Conservation (phyloP, 192 early-diverging fungal genomes). For the Rhizophagus sp. region DNA sequence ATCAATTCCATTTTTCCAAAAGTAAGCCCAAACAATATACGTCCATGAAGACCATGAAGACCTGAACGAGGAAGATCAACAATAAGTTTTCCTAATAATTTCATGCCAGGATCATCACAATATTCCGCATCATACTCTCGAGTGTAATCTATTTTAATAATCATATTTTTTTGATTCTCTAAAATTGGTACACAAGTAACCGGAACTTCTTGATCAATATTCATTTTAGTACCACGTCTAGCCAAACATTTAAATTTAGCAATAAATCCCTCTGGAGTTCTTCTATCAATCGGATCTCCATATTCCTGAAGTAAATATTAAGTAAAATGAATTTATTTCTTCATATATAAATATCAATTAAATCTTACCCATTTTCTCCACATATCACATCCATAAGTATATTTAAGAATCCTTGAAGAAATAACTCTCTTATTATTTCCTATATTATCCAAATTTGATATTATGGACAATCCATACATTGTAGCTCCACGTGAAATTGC, state of each 20-base stretch:
- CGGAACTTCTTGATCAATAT: neutral
- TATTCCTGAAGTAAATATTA: neutral
- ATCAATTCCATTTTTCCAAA: slow-evolving; percentile 15
- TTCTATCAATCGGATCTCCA: neutral
- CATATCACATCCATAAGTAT: too few relatives aligned
- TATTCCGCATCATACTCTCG: neutral
- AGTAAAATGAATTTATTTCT: too few relatives aligned
- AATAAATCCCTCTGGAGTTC: neutral
- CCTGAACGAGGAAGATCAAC: neutral
- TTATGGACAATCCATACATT: too few relatives aligned
- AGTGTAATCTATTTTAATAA: neutral
- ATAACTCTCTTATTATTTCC: too few relatives aligned
- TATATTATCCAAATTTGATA: too few relatives aligned
- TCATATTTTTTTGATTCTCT: neutral
- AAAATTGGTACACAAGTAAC: neutral
- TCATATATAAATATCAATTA: too few relatives aligned
- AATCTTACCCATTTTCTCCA: too few relatives aligned
- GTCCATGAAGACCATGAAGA: neutral
- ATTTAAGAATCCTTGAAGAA: too few relatives aligned
- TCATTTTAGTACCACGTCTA: neutral
- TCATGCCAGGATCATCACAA: too few relatives aligned
- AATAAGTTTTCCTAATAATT: neutral
- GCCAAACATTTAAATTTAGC: neutral
- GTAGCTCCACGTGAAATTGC: too few relatives aligned
- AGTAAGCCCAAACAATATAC: neutral